phyloP scores from a whole-genome alignment of 2,329 filamentous ascomycete genomes.

The Apiospora arundinis region DNA sequence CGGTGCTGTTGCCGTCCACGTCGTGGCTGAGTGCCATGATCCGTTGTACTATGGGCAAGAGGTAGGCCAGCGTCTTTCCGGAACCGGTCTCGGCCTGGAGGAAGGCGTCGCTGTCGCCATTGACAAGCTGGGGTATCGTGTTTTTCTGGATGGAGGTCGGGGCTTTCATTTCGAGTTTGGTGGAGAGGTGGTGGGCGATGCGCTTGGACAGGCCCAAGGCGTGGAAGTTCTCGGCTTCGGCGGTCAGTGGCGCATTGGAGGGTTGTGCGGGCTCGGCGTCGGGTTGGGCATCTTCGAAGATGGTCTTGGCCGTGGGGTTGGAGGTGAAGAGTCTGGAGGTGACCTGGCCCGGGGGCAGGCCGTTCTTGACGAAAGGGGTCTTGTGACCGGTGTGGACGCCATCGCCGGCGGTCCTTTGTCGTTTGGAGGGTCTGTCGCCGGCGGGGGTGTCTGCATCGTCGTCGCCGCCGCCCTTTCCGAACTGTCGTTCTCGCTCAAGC shows the following conservation, averaged over 20 bases:
- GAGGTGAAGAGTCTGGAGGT: constrained; percentile 92
- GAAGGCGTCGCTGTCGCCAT: constrained; percentile 87
- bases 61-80: constrained; percentile 95
- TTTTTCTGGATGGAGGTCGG: constrained; percentile 96
- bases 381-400: constrained; percentile 19
- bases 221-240: constrained; percentile 85
- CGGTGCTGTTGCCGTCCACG: constrained; percentile 51
- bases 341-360: constrained; percentile 51
- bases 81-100: constrained; percentile 97
- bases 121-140: constrained; percentile 80
- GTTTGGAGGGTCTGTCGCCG: constrained; percentile 48
- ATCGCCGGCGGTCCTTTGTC: constrained; percentile 48
- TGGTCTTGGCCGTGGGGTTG: constrained; percentile 78
- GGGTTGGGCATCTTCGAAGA: constrained; percentile 56
- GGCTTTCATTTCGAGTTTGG: constrained; percentile 86
- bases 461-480: constrained; percentile 31
- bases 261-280: constrained; percentile 68
- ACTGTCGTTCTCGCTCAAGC: constrained; percentile 35
- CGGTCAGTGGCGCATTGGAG: constrained; percentile 88
- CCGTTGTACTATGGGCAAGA: constrained; percentile 88
- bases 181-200: constrained; percentile 81
- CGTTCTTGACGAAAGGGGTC: constrained; percentile 30
- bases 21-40: constrained; percentile 77
- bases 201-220: constrained; percentile 81
- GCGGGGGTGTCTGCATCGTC: constrained; percentile 27